phyloP scores from a whole-genome alignment of 352 stramenopile species.

The Phytophthora agathidicida region DNA sequence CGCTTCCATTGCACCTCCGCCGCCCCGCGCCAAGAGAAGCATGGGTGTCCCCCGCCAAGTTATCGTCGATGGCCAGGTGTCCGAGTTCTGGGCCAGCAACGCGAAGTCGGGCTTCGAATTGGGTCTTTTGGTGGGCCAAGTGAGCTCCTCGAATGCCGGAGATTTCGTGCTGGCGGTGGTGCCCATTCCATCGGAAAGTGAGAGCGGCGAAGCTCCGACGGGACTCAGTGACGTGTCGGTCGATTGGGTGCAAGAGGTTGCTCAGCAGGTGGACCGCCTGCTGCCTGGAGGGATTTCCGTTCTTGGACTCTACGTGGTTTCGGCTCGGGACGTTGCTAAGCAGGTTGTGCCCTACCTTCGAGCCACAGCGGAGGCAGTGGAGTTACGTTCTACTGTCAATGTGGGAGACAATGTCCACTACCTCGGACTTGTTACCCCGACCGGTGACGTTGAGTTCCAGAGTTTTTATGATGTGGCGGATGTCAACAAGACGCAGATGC shows the following conservation, averaged over 20 bases:
- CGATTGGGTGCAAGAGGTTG: conserved; percentile 70
- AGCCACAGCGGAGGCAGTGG: conserved; percentile 45
- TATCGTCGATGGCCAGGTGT: conserved; percentile 36
- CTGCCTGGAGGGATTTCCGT: conserved; percentile 63
- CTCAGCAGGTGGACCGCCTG: conserved; percentile 72
- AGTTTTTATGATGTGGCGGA: conserved; percentile 43
- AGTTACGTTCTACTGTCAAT: conserved; percentile 19
- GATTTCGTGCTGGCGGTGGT: conserved; percentile 59
- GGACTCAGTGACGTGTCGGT: conserved; percentile 60
- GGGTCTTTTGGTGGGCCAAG: conserved; percentile 67
- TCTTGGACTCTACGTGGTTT: conserved; percentile 66
- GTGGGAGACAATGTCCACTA: conserved; percentile 40
- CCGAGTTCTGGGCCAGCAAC: conserved; percentile 23
- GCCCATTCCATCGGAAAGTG: conserved; percentile 55
- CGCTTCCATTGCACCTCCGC: neutral
- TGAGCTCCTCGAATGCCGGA: conserved; percentile 30
- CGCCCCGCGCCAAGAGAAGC: neutral
- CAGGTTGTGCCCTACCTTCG: conserved; percentile 61
- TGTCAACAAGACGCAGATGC: conserved; percentile 42
- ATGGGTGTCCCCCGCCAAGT: conserved; percentile 41
- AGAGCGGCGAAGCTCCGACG: conserved; percentile 32
- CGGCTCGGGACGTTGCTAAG: conserved; percentile 33
- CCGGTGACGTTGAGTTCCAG: conserved; percentile 17
- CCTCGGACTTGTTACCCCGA: conserved; percentile 46
- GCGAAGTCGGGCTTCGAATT: conserved; percentile 49